These are phyloP conservation scores for Lecanicillium sp. DNA, from an alignment of 2,329 filamentous ascomycete species.

Conservation along the genomic window DNA sequence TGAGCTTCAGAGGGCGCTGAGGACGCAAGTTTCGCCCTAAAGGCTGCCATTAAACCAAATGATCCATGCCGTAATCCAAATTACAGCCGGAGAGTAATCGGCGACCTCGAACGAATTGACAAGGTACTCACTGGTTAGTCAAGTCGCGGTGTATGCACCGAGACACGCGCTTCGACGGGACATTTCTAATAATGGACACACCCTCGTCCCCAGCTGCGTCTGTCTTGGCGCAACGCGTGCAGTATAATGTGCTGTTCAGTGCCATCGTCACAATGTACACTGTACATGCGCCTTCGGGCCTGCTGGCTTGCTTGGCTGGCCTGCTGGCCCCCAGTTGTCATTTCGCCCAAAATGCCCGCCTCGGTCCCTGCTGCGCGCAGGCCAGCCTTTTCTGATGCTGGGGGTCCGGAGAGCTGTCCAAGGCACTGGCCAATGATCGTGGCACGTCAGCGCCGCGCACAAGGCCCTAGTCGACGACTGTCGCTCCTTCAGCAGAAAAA, in stretches of 20 bases:
- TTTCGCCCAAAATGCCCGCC: background rate
- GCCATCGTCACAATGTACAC: too few relatives aligned
- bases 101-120: too few relatives aligned
- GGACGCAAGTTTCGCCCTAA: too few relatives aligned
- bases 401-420: conserved; percentile 5
- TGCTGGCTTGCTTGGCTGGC: too few relatives aligned
- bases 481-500: background rate
- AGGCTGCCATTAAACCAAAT: too few relatives aligned
- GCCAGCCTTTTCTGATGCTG: background rate
- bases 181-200: background rate
- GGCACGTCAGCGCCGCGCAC: conserved; percentile 2
- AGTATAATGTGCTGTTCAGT: conserved; percentile 3
- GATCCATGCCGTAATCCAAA: too few relatives aligned
- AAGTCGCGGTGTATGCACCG: background rate
- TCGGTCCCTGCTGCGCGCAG: background rate
- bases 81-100: background rate
- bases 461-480: background rate
- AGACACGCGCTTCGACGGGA: background rate
- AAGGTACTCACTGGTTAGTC: too few relatives aligned
- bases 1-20: too few relatives aligned
- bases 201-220: background rate
- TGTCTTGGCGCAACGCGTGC: conserved; percentile 1
- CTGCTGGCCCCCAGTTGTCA: too few relatives aligned
- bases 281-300: too few relatives aligned
- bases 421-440: conserved; percentile 10